Conservation (phyloP, 2,329 filamentous ascomycete genomes). For the Talaromyces atroroseus region DNA sequence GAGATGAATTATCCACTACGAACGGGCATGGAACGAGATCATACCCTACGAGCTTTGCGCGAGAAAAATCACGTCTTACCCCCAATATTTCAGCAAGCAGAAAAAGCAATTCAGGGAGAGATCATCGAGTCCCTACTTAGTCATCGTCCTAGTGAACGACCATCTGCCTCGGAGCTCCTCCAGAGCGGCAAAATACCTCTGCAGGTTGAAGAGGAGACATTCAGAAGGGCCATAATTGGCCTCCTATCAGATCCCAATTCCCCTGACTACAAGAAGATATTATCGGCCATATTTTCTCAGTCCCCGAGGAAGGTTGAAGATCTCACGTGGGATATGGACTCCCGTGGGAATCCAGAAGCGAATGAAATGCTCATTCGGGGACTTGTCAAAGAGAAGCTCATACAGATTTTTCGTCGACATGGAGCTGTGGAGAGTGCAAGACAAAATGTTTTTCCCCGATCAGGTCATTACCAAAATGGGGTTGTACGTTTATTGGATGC, state of each 20-base stretch:
- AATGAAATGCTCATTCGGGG: constrained; percentile 60
- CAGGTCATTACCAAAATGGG: constrained; percentile 67
- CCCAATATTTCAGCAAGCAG: constrained; percentile 63
- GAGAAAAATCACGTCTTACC: constrained; percentile 65
- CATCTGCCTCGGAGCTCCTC: constrained; percentile 74
- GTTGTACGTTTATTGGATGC: constrained; percentile 75
- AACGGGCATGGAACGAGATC: constrained; percentile 59
- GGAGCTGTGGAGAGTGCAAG: constrained; percentile 78
- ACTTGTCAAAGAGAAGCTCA: constrained; percentile 67
- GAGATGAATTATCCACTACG: constrained; percentile 75
- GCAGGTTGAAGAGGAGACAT: constrained; percentile 87
- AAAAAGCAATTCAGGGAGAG: constrained; percentile 63
- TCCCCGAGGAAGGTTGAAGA: constrained; percentile 75
- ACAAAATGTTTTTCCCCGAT: constrained; percentile 73
- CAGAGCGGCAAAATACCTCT: constrained; percentile 82
- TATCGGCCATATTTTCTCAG: constrained; percentile 75
- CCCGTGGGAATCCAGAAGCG: constrained; percentile 47
- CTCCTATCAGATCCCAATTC: constrained; percentile 71
- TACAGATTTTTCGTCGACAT: constrained; percentile 77
- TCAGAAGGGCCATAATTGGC: constrained; percentile 73
- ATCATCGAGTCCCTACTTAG: constrained; percentile 76
- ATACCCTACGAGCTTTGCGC: constrained; percentile 64
- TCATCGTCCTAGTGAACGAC: constrained; percentile 75
- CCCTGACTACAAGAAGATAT: constrained; percentile 82
- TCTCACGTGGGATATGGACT: constrained; percentile 68